Evolutionary conservation across 176 grass and related monocot species (phyloP).

Genomic region (Microstegium vimineum): DNA sequence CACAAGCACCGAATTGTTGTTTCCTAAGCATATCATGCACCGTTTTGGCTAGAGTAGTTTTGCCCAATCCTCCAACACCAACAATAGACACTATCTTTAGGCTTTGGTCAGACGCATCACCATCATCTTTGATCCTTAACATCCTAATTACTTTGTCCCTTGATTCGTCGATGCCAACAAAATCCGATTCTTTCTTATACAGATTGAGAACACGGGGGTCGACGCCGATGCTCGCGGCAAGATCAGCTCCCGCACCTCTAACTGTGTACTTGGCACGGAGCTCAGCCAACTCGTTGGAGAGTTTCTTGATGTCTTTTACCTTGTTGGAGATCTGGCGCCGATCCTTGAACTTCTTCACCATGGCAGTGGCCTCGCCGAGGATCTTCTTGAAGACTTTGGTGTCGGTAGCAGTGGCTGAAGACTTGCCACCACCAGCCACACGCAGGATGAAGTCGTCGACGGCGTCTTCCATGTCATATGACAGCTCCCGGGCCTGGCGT

Average conservation of each 20-base stretch:
- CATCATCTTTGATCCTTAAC: not conserved
- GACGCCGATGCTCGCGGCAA: not conserved
- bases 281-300: not conserved
- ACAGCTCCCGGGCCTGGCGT: not conserved
- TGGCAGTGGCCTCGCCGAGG: fast-evolving
- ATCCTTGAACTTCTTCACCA: not conserved
- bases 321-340: not conserved
- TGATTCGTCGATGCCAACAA: not conserved
- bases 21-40: not conserved
- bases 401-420: fast-evolving
- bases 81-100: not conserved
- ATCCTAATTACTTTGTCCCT: not conserved
- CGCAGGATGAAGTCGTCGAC: not conserved
- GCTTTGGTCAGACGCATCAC: not conserved
- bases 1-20: not conserved
- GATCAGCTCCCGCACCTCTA: not conserved
- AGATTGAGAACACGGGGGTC: not conserved
- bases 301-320: not conserved
- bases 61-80: not conserved
- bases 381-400: not conserved
- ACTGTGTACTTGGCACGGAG: not conserved
- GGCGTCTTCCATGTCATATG: not conserved
- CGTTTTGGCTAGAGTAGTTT: not conserved
- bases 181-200: not conserved
- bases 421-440: not conserved